Conservation (phyloP, 129 eudicot genomes). For the Flaveria linearis region DNA sequence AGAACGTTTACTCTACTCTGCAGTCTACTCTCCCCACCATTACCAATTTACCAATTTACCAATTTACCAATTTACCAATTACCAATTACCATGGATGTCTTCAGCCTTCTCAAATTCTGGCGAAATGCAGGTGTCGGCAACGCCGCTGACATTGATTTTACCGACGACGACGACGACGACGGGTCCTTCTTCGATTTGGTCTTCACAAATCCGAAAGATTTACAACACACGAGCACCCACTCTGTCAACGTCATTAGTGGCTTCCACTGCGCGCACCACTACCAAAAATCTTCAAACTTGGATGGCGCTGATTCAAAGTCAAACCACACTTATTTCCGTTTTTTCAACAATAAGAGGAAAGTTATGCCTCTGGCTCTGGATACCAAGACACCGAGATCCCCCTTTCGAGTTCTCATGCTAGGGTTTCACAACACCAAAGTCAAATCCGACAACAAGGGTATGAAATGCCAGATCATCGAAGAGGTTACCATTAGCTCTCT, state of each 20-base stretch:
- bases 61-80: no score
- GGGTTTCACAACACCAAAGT: conserved; percentile 45
- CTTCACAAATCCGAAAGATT: conserved; percentile 37
- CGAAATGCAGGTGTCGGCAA: conserved; percentile 41
- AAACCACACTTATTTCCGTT: conserved; percentile 20
- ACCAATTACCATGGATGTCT: conserved; percentile 51
- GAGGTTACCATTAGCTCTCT: conserved; percentile 40
- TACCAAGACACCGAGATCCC: conserved; percentile 51
- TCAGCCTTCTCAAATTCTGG: conserved; percentile 71
- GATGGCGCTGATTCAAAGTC: conserved; percentile 6
- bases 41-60: no score
- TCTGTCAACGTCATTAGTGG: conserved; percentile 32
- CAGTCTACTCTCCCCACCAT: conserved; percentile 31
- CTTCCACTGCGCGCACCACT: conserved; percentile 20
- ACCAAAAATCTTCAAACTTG: conserved; percentile 9
- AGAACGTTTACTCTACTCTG: background rate
- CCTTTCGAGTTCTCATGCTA: conserved; percentile 49
- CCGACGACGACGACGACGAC: conserved; percentile 63
- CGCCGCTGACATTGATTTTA: conserved; percentile 30
- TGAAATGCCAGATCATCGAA: conserved; percentile 37
- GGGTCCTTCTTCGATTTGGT: conserved; percentile 76
- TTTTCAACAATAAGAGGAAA: conserved; percentile 34
- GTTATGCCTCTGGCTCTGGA: conserved; percentile 34
- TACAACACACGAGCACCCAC: background rate
- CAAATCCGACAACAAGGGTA: conserved; percentile 33